A percentile compares a stretch with the other conserved stretches of the same genome.
These are phyloP conservation scores for Apophysomyces sp. DNA, from an alignment of 371 early-diverging fungal species.

Conservation along the genomic window DNA sequence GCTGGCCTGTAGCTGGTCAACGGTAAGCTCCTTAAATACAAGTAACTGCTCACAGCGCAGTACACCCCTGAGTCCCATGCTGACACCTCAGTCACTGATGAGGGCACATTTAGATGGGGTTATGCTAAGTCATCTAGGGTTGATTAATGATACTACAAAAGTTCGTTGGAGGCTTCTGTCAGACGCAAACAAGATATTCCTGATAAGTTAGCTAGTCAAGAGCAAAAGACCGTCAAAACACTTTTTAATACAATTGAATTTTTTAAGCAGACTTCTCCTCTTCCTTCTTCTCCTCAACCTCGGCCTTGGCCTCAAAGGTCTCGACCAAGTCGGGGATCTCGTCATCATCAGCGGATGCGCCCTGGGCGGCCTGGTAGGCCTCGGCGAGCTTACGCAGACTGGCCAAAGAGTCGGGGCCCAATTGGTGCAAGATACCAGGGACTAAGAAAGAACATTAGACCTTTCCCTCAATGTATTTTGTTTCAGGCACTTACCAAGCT, in stretches of 20 bases:
- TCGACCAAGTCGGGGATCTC: conserved; percentile 80
- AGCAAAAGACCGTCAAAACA: too few relatives aligned
- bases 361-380: conserved; percentile 70
- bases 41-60: too few relatives aligned
- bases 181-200: too few relatives aligned
- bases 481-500: conserved; percentile 49
- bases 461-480: background rate
- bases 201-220: too few relatives aligned
- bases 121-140: too few relatives aligned
- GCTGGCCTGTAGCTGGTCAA: too few relatives aligned
- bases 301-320: conserved; percentile 58
- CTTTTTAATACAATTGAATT: conserved; percentile 1
- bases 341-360: conserved; percentile 60
- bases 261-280: conserved; percentile 20
- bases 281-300: conserved; percentile 42
- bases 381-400: conserved; percentile 88
- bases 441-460: conserved; percentile 36
- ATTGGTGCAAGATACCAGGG: conserved; percentile 93
- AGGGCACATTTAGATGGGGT: too few relatives aligned
- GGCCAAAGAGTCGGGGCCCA: conserved; percentile 93
- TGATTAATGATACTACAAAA: too few relatives aligned
- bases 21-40: too few relatives aligned
- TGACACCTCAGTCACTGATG: too few relatives aligned
- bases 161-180: too few relatives aligned
- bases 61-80: too few relatives aligned